Evolutionary conservation across 2,329 filamentous ascomycete genomes (phyloP), one percentile per base, ranked within the genome.

Genomic region (Myriosclerotinia duriaeana): DNA sequence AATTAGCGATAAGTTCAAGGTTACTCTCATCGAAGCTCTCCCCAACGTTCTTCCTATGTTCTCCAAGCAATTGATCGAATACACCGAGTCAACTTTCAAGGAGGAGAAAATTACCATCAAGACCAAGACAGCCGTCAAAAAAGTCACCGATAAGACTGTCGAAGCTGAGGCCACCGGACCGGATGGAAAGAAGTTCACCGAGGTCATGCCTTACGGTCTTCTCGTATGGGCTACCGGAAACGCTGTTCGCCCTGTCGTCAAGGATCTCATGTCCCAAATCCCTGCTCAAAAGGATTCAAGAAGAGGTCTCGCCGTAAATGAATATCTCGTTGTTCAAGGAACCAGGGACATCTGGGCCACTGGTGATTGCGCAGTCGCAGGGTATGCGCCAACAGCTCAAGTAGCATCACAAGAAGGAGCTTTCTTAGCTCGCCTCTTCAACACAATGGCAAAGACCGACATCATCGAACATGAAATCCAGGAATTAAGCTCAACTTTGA

Each of bases 101-200:
- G 95, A 99, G 83, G 95, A 99, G 81, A 93, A 93, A 77, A 99
- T 99, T 77, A 89, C 92, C 74, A 97, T 99, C 81, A 90, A 92
- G 80, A 96, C 95, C 74, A 98, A 98, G 87, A 98, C 95, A 72
- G 96, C 97, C 89, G 95, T 99, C 78, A 98, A 98, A 86, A 93
- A 90, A 69, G 95, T 99, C 68, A 96, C 92, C 42, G 89, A 95
- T 75, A 96, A 91, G 80, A 89, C 87, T 77, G 94, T 99, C 76
- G 92, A 98, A 82, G 95, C 94, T 71, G 92, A 97, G 79, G 87
- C 88, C 61, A 89, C 87, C 65, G 86, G 87, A 63, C 89, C 93
- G 22, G 91, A 96, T 73, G 95, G 95, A 77, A 86, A 87, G 81
- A 97, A 97, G 84, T 84, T 89, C 72, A 80, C 87, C 48, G 86